Evolutionary conservation across 768 basidiomycete genomes (phyloP), one percentile per base, ranked within the genome.

Genomic region (Leccinum truebloodii): DNA sequence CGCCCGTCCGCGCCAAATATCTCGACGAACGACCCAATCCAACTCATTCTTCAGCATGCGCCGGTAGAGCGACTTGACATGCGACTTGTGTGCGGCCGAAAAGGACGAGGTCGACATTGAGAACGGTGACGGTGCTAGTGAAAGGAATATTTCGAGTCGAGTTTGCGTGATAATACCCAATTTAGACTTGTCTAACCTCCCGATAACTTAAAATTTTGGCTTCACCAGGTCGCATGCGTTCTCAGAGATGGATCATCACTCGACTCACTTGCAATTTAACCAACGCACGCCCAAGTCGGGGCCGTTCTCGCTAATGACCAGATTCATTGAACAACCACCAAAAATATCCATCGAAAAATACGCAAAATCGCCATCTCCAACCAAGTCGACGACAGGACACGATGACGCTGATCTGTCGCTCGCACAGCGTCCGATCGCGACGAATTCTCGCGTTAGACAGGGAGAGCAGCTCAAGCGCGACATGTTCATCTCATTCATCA

Each of bases 11-110:
- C 95, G 84, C 94, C 94, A 98, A 1, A 93, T 71, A 69, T 94
- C 90, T 57, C 95, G 80, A 59, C 89, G 82, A 65, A 97, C 80
- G 51, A 85, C 87, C 96, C 96, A 98, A 76, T 98, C 88, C 55
- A 96, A 79, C 52, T 91, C 81, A 68, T 97, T 95, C 68, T 83
- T 89, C 62, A 98, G 83, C 67, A 86, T 85, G 39, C 95, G 88
- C 69, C 84, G 88, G 81, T 97, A 98, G 6, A 98, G 84, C 9
- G 91, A 92, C 78, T 96, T 93, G 73, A 95, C 93, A 71, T 95
- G 89, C 67, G 85, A 82, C 71, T 86, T 85, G 78, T 92, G 91
- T 5, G 86, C 89, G 35, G 84, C 77, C 46, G 88, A 82, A 78
- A 92, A 94, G 37, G 89, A 76, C 57, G 82, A 78, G 56, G 77